These are phyloP conservation scores for Antarctomyces pellizariae DNA, from an alignment of 495 filamentous ascomycete genomes.

Conservation along the genomic window DNA sequence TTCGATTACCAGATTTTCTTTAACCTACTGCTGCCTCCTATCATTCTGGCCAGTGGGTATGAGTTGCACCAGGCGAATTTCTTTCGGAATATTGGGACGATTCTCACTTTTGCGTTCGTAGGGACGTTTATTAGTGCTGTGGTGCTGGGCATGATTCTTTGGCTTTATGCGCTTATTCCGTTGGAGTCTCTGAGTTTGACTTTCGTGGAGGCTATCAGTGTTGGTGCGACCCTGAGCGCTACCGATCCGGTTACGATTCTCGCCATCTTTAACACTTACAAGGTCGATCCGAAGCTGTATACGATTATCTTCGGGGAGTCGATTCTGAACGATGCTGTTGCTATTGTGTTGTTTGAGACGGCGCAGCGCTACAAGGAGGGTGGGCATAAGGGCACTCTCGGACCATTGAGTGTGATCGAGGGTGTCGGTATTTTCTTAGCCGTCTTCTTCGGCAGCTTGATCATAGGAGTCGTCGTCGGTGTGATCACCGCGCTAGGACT, in stretches of 20 bases:
- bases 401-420: constrained; percentile 58
- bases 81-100: constrained; percentile 93
- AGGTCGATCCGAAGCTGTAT: constrained; percentile 95
- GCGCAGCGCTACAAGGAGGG: constrained; percentile 68
- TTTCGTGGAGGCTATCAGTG: constrained; percentile 85
- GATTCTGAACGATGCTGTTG: constrained; percentile 92
- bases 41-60: constrained; percentile 92
- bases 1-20: constrained; percentile 99
- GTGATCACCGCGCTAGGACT: constrained; percentile 66
- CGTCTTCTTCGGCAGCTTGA: constrained; percentile 83
- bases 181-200: constrained; percentile 64
- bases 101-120: constrained; percentile 94
- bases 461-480: constrained; percentile 71
- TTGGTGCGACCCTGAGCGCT: constrained; percentile 86
- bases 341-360: constrained; percentile 95
- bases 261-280: constrained; percentile 97
- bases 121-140: constrained; percentile 94
- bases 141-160: constrained; percentile 71
- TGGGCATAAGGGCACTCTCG: constrained; percentile 29
- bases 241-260: constrained; percentile 95
- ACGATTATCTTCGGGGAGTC: constrained; percentile 97
- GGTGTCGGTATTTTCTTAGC: constrained; percentile 84
- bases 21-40: constrained; percentile 89
- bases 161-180: constrained; percentile 67
- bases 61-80: constrained; percentile 96